Evolutionary conservation across 2,329 filamentous ascomycete species (phyloP), one percentile per base, ranked within the genome.

Genomic region (Drechslerella dactyloides): DNA sequence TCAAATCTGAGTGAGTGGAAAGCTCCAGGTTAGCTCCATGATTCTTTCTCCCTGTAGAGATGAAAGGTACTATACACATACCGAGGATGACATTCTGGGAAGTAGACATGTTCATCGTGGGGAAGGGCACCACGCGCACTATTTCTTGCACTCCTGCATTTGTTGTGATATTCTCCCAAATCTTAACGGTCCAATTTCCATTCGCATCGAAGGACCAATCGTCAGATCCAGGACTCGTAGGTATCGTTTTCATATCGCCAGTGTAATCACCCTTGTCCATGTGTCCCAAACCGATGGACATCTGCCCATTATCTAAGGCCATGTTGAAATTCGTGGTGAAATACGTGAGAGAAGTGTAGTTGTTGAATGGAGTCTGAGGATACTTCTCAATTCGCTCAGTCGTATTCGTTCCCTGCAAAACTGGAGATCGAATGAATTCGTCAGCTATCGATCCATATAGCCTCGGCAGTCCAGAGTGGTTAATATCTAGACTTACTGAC

Each of bases 281-380:
- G 35, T 57, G 65, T n/a, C 60, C 37, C 19, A 72, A 42, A 3
- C 68, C 68, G 10, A 72, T 33, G 15, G 64, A 65, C 17, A 51
- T 56, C 64, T 55, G 5, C 56, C 60, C 17, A 2, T 51, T n/a
- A n/a, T 30, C 50, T 15, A 35, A 46, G 48, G 40, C 50, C 17
- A 23, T n/a, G 33, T 60, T 72, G 44, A 72, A 64, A 21, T 72
- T 63, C 10, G 68, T 65, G 1, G 68, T 72, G 13, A 65, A 72
- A 30, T 65, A 72, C 13, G 48, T 58, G 54, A 55, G 64, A 1
- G 23, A 33, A 24, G 50, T 72, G 2, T 24, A 19, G 13, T 40
- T 27, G 8, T 54, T 23, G 55, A 65, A 65, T 19, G 68, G 68
- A 19, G 46, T 56, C 44, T 64, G 59, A 24, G 40, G 30, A 30